These are phyloP conservation scores for Pseudogymnoascus sp. DNA, from an alignment of 2,329 filamentous ascomycete genomes.

Conservation along the genomic window DNA sequence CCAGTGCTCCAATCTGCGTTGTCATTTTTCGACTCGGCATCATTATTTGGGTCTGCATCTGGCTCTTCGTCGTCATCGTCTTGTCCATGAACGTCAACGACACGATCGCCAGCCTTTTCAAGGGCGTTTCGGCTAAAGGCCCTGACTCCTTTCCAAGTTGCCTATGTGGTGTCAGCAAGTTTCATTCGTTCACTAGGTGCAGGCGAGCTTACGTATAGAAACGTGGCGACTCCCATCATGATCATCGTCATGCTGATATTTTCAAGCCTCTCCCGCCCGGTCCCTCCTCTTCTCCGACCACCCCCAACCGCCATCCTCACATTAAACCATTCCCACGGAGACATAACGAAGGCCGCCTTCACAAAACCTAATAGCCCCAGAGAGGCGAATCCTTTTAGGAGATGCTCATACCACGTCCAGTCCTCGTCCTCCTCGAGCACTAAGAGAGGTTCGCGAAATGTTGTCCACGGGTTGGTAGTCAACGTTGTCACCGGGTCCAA, in stretches of 20 bases:
- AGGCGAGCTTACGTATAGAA: conserved; percentile 58
- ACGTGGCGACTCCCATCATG: conserved; percentile 69
- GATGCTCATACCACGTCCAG: conserved; percentile 70
- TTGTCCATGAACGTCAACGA: conserved; percentile 69
- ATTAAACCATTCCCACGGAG: conserved; percentile 70
- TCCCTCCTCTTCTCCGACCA: conserved; percentile 47
- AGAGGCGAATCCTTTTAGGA: conserved; percentile 82
- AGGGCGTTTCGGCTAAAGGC: conserved; percentile 65
- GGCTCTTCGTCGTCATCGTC: conserved; percentile 46
- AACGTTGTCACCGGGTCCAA: conserved; percentile 64
- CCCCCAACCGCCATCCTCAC: conserved; percentile 52
- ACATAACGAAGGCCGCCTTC: conserved; percentile 68
- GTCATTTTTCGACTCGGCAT: not conserved
- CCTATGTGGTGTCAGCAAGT: conserved; percentile 36
- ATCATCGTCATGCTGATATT: conserved; percentile 74
- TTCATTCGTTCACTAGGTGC: not conserved
- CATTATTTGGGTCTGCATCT: conserved; percentile 13
- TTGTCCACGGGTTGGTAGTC: conserved; percentile 37
- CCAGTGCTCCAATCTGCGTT: not conserved
- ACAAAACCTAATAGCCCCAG: conserved; percentile 78
- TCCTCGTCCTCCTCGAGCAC: conserved; percentile 39
- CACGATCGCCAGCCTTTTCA: conserved; percentile 67
- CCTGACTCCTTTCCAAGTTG: conserved; percentile 74
- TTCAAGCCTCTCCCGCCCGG: conserved; percentile 68
- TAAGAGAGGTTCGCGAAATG: conserved; percentile 34